Percentiles rank a stretch among this genome's conserved stretches.
These are phyloP conservation scores for Gnomoniopsis sp. DNA, from an alignment of 2,329 filamentous ascomycete species.

Conservation along the genomic window DNA sequence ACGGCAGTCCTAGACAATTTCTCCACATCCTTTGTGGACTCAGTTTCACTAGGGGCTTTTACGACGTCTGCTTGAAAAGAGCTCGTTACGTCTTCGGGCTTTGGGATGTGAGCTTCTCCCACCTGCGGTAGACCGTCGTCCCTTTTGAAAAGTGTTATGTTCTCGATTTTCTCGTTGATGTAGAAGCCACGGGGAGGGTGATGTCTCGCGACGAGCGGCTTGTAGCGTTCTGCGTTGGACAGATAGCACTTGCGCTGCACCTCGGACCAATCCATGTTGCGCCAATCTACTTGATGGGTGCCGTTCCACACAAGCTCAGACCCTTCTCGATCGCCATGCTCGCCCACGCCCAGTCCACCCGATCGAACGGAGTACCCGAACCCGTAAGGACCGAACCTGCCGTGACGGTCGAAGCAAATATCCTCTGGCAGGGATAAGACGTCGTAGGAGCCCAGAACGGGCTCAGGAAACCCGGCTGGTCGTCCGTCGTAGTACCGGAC, in stretches of 20 bases:
- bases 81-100: background rate
- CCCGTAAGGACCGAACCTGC: slow-evolving; percentile 84
- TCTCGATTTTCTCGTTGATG: slow-evolving; percentile 34
- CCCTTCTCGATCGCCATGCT: slow-evolving; percentile 79
- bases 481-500: slow-evolving; percentile 75
- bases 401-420: slow-evolving; percentile 90
- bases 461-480: slow-evolving; percentile 78
- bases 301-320: slow-evolving; percentile 75
- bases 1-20: slow-evolving; percentile 66
- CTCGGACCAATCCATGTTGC: slow-evolving; percentile 73
- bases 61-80: background rate
- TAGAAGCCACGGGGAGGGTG: slow-evolving; percentile 49
- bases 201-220: slow-evolving; percentile 37
- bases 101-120: slow-evolving; percentile 13
- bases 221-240: slow-evolving; percentile 69
- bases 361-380: slow-evolving; percentile 76
- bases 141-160: slow-evolving; percentile 23
- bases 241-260: slow-evolving; percentile 71
- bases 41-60: slow-evolving; percentile 16
- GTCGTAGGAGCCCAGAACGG: slow-evolving; percentile 83
- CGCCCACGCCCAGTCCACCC: slow-evolving; percentile 80
- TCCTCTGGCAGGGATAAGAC: slow-evolving; percentile 75
- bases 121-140: slow-evolving; percentile 21
- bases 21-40: background rate
- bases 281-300: slow-evolving; percentile 71